Conservation (phyloP, 768 basidiomycete species). For the Lepiota subincarnata region DNA sequence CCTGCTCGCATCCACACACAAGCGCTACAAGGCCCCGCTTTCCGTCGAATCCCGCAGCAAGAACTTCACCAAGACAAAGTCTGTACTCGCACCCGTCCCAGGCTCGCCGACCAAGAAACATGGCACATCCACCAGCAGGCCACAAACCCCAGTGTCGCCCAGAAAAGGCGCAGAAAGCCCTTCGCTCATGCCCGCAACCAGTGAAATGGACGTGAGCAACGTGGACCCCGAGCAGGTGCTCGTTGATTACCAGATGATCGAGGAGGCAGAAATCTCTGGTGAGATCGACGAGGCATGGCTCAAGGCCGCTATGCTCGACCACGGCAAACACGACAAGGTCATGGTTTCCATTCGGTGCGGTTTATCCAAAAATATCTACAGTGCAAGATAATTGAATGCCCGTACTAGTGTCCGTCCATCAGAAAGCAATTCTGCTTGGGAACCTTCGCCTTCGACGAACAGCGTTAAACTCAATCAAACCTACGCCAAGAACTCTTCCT, state of each 20-base stretch:
- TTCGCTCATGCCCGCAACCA: constrained; percentile 38
- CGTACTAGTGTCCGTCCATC: constrained; percentile 61
- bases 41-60: constrained; percentile 39
- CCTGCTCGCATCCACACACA: constrained; percentile 40
- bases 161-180: constrained; percentile 47
- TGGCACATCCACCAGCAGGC: constrained; percentile 29
- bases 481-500: constrained; percentile 42
- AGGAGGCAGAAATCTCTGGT: constrained; percentile 60
- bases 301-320: constrained; percentile 36
- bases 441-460: constrained; percentile 35
- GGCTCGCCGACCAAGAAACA: constrained; percentile 49
- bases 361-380: background rate
- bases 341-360: constrained; percentile 76
- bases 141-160: constrained; percentile 53
- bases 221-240: constrained; percentile 73
- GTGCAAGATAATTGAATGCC: constrained; percentile 6
- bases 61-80: constrained; percentile 25
- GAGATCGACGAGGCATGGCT: constrained; percentile 63
- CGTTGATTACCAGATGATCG: constrained; percentile 71
- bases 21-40: constrained; percentile 66
- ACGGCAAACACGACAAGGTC: constrained; percentile 80
- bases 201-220: constrained; percentile 74
- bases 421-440: constrained; percentile 52
- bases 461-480: constrained; percentile 60
- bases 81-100: constrained; percentile 43